A percentile compares a stretch with the other conserved stretches of the same genome.
phyloP scores from a whole-genome alignment of 306 rosid species.

The Senna tora region DNA sequence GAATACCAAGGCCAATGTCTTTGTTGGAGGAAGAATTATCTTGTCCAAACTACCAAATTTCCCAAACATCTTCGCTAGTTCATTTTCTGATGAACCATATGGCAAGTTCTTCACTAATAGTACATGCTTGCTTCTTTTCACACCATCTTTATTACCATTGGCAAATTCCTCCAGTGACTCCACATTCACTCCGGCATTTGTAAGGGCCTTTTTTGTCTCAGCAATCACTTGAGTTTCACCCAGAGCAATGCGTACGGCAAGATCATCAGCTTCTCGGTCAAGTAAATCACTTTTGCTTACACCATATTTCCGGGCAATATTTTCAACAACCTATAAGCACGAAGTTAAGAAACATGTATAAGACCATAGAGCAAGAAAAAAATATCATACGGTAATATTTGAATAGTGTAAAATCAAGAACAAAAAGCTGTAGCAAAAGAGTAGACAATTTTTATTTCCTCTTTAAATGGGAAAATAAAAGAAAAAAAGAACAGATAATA shows the following conservation, averaged over 20 bases:
- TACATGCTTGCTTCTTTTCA: constrained; percentile 90
- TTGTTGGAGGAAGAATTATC: constrained; percentile 81
- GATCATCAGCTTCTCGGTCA: constrained; percentile 83
- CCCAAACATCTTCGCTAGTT: constrained; percentile 77
- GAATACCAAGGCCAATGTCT: constrained; percentile 89
- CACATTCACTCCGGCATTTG: constrained; percentile 84
- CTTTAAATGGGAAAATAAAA: neutral
- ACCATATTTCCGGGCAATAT: constrained; percentile 77
- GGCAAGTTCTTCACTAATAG: constrained; percentile 91
- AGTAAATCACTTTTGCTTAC: constrained; percentile 82
- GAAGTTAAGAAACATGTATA: no score
- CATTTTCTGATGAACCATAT: constrained; percentile 83
- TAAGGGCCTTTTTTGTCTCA: constrained; percentile 78
- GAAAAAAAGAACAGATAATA: neutral
- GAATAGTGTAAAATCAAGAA: constrained; percentile 19
- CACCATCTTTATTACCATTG: constrained; percentile 60
- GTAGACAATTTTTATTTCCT: neutral
- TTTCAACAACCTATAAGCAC: constrained; percentile 71
- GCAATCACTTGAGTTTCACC: constrained; percentile 93
- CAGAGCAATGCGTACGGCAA: constrained; percentile 81
- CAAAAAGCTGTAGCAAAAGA: constrained; percentile 10
- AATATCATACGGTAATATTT: no score
- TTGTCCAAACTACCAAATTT: constrained; percentile 89
- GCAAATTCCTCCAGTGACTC: constrained; percentile 75
- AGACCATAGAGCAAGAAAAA: no score